A percentile compares a stretch with the other conserved stretches of the same genome.
Evolutionary conservation across 2,329 filamentous ascomycete genomes (phyloP).

Genomic region (Endocalyx cinctus): DNA sequence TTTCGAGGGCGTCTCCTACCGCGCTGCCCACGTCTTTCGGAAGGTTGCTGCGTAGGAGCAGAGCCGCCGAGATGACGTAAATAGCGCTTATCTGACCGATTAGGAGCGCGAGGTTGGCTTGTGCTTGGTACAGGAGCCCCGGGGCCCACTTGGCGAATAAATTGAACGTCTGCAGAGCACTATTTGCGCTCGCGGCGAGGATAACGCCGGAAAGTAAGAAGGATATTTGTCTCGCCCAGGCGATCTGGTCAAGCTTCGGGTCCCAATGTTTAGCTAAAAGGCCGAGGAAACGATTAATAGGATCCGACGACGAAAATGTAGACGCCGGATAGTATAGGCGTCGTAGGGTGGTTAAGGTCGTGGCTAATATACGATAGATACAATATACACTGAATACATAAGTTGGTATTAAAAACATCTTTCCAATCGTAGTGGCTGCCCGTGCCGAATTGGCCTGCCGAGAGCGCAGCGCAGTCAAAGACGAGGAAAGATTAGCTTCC

Average conservation of each 20-base stretch:
- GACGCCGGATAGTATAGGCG: conserved; percentile 45
- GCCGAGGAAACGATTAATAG: conserved; percentile 77
- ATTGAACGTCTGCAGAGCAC: conserved; percentile 78
- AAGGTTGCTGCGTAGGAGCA: conserved; percentile 74
- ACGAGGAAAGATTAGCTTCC: conserved; percentile 64
- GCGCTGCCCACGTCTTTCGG: conserved; percentile 72
- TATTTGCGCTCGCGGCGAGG: conserved; percentile 74
- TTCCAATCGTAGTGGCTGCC: conserved; percentile 63
- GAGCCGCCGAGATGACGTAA: conserved; percentile 76
- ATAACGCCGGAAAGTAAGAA: conserved; percentile 81
- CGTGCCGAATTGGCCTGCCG: conserved; percentile 61
- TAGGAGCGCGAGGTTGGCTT: conserved; percentile 73
- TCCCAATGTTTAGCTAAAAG: conserved; percentile 81
- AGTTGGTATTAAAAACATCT: conserved; percentile 55
- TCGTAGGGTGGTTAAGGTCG: conserved; percentile 61
- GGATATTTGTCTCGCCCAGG: conserved; percentile 81
- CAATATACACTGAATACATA: conserved; percentile 78
- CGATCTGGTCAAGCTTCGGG: conserved; percentile 72
- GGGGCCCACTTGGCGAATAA: conserved; percentile 75
- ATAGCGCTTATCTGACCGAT: conserved; percentile 78
- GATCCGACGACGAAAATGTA: conserved; percentile 67
- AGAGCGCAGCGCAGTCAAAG: conserved; percentile 58
- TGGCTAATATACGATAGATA: conserved; percentile 75
- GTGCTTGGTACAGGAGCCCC: conserved; percentile 64
- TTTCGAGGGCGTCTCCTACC: conserved; percentile 72